These are phyloP conservation scores for Filobasidium wieringae DNA, from an alignment of 768 basidiomycete genomes.

Conservation along the genomic window DNA sequence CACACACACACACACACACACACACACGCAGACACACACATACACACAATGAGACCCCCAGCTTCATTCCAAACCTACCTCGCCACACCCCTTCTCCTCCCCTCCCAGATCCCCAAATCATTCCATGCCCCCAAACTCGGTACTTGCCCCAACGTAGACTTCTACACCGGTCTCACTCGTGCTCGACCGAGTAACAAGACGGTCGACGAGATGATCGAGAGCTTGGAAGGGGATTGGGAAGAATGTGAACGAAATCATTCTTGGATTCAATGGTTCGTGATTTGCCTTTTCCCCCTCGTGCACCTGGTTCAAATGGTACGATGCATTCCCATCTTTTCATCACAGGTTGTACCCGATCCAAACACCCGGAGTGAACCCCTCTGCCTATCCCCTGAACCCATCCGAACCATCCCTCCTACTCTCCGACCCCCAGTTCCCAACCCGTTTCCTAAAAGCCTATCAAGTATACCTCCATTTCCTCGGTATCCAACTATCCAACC, in stretches of 20 bases:
- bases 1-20: too few species aligned
- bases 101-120: conserved; percentile 9
- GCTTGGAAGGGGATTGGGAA: conserved; percentile 1
- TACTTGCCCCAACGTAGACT: conserved; percentile 2
- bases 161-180: background rate
- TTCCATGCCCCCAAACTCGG: background rate
- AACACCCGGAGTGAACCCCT: conserved; percentile 31
- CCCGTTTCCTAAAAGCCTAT: conserved; percentile 23
- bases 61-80: conserved; percentile 2
- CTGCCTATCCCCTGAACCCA: conserved; percentile 22
- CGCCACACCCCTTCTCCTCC: too few species aligned
- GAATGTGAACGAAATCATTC: conserved; percentile 11
- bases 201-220: background rate
- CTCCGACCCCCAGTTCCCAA: conserved; percentile 14
- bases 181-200: conserved; percentile 1
- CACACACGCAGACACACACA: too few species aligned
- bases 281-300: background rate
- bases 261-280: conserved; percentile 10
- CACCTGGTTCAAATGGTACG: background rate
- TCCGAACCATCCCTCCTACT: conserved; percentile 25
- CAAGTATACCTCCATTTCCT: conserved; percentile 12
- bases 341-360: conserved; percentile 32
- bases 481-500: background rate
- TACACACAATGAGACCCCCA: too few species aligned
- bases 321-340: background rate